Conservation (phyloP, 2,329 filamentous ascomycete genomes). For the Penicillium janthinellum region DNA sequence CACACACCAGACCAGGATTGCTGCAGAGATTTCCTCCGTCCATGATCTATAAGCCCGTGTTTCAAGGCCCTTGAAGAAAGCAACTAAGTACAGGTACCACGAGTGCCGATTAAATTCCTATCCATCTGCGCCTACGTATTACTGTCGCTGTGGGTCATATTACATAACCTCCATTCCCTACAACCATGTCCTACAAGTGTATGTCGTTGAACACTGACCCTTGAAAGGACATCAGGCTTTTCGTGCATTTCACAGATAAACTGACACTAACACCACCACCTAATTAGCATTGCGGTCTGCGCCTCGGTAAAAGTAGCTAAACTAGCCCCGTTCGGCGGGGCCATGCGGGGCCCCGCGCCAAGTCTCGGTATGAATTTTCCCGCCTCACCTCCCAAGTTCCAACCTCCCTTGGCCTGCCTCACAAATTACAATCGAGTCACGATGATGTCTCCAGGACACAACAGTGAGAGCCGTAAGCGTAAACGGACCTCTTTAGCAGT, state of each 20-base stretch:
- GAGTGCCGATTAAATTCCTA: neutral
- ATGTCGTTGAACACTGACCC: neutral
- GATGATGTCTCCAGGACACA: conserved; percentile 12
- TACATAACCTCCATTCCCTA: neutral
- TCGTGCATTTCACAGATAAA: neutral
- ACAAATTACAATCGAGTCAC: neutral
- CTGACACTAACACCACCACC: too few species aligned
- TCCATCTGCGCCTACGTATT: neutral
- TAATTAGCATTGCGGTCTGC: neutral
- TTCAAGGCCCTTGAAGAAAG: too few species aligned
- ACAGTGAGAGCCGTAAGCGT: conserved; percentile 21
- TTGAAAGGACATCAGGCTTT: neutral
- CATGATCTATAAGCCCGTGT: neutral
- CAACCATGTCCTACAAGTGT: neutral
- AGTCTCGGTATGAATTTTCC: neutral
- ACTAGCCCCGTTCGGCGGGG: neutral
- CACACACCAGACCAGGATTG: neutral
- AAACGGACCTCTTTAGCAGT: conserved; percentile 33
- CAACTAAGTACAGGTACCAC: neutral
- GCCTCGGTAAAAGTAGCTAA: neutral
- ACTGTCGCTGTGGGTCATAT: neutral
- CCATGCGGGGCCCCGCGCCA: conserved; percentile 9
- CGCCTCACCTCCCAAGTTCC: neutral
- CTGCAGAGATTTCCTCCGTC: too few species aligned
- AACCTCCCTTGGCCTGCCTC: neutral